Evolutionary conservation across 2,329 filamentous ascomycete species (phyloP).

Genomic region (Alternaria burnsii): DNA sequence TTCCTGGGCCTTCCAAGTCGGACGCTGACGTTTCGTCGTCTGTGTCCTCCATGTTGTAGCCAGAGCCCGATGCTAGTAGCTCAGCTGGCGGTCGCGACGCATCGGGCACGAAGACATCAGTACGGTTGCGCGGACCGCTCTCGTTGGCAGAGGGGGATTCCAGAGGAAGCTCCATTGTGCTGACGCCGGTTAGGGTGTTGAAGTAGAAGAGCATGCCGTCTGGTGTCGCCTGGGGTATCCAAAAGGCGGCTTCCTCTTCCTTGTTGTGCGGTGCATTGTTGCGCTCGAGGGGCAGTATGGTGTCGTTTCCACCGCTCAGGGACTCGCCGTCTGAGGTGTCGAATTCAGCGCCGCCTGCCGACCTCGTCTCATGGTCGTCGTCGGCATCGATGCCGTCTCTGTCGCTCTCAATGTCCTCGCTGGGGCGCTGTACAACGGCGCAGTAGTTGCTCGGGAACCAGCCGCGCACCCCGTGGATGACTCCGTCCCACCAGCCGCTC

Average conservation of each 20-base stretch:
- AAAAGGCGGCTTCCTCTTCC: constrained; percentile 91
- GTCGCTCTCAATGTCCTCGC: constrained; percentile 73
- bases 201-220: constrained; percentile 96
- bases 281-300: constrained; percentile 72
- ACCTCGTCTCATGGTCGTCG: constrained; percentile 55
- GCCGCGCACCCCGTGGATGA: constrained; percentile 94
- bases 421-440: constrained; percentile 79
- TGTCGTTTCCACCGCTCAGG: constrained; percentile 49
- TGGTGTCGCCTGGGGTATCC: constrained; percentile 96
- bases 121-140: constrained; percentile 85
- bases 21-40: constrained; percentile 86
- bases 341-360: constrained; percentile 53
- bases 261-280: constrained; percentile 58
- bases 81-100: constrained; percentile 89
- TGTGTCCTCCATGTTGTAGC: constrained; percentile 84
- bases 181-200: constrained; percentile 96
- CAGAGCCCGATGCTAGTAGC: constrained; percentile 85
- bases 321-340: constrained; percentile 58
- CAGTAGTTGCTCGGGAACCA: constrained; percentile 99
- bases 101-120: constrained; percentile 87
- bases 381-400: constrained; percentile 65
- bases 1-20: constrained; percentile 80
- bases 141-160: constrained; percentile 88
- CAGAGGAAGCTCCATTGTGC: constrained; percentile 90
- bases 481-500: constrained; percentile 99